Evolutionary conservation across 2,329 filamentous ascomycete genomes (phyloP), one percentile per base, ranked within the genome.

Genomic region (Alternaria ethzedia): DNA sequence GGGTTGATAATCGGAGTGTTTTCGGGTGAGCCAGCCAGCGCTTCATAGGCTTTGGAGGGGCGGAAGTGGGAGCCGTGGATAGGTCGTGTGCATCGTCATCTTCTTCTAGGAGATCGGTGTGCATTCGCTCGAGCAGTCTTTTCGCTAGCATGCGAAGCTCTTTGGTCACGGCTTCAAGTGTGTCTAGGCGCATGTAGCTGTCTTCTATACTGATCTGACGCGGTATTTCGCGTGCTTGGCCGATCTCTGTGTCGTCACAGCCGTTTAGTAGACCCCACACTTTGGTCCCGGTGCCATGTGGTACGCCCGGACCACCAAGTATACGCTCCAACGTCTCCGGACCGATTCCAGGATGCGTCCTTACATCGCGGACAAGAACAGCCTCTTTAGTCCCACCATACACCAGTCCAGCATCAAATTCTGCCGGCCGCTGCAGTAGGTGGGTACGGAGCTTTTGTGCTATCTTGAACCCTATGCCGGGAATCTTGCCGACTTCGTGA

Each of bases 191-290:
- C 23, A 88, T 86, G 77, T 97, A 98, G 15, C 93, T 96, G 80
- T 98, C 94, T 76, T 98, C 95, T 67, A 98, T 96, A 78, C 93
- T 96, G 76, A 98, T 96, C 79, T 97, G 94, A 1, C 88, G 89
- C 0, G 95, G 95, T 2, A 96, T 80, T 47, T 89, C 87, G 69
- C 87, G 88, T 2, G 89, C 91, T 66, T 89, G 85, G 54, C 89
- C 88, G 17, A 98, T 93, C 62, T 92, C 89, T 1, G 86, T 85
- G 56, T 89, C 82, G 77, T 98, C 95, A 26, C 93, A 84, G 6
- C 94, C 95, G 76, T 97, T 90, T 3, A 98, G 82, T 7, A 97
- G 83, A 17, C 83, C 84, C 93, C 93, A 98, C 4, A 94, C 82
- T 69, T 88, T 90, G 32, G 82, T 77, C 1, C 93, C 93, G 56